These are phyloP conservation scores for Micromonas commoda DNA, from an alignment of 139 green algal species.

Conservation along the genomic window DNA sequence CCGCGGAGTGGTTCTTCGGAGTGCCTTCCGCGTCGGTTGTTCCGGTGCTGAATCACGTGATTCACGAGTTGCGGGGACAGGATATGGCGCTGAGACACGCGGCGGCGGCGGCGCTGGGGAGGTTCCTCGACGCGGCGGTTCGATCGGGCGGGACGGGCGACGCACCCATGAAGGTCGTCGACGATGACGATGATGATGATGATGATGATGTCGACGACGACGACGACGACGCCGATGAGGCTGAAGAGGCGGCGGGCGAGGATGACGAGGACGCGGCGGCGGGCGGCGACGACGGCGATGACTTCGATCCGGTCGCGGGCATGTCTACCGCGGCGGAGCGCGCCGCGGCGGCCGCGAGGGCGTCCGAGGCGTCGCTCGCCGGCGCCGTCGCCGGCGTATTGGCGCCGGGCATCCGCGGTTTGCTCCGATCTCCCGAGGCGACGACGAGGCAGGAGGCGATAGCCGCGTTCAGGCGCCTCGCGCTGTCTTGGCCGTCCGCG, in stretches of 20 bases:
- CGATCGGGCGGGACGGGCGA: too few species aligned
- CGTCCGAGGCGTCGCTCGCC: slow-evolving; percentile 69
- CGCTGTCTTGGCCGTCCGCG: not conserved
- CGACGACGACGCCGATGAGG: not conserved
- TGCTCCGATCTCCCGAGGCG: slow-evolving; percentile 28
- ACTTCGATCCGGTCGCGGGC: slow-evolving; percentile 32
- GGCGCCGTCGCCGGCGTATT: slow-evolving; percentile 43
- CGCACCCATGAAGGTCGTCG: too few species aligned
- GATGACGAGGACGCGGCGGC: not conserved
- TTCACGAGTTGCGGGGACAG: slow-evolving; percentile 56
- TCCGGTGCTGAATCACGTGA: slow-evolving; percentile 53
- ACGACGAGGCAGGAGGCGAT: not conserved
- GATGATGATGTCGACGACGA: not conserved
- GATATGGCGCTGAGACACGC: slow-evolving; percentile 70
- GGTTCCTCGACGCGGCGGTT: slow-evolving; percentile 42
- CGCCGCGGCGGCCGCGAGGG: slow-evolving; percentile 54
- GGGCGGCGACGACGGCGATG: not conserved
- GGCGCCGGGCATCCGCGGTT: slow-evolving; percentile 48
- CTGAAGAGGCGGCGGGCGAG: not conserved
- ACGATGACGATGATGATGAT: not conserved
- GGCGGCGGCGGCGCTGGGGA: slow-evolving; percentile 43
- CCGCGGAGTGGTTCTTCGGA: slow-evolving; percentile 38
- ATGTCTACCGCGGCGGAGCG: slow-evolving; percentile 41
- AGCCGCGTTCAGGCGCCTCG: not conserved
- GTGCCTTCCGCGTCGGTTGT: slow-evolving; percentile 38